Base-by-base conservation (phyloP, 2,329 filamentous ascomycete genomes). In the Amylocarpus encephaloides region DNA sequence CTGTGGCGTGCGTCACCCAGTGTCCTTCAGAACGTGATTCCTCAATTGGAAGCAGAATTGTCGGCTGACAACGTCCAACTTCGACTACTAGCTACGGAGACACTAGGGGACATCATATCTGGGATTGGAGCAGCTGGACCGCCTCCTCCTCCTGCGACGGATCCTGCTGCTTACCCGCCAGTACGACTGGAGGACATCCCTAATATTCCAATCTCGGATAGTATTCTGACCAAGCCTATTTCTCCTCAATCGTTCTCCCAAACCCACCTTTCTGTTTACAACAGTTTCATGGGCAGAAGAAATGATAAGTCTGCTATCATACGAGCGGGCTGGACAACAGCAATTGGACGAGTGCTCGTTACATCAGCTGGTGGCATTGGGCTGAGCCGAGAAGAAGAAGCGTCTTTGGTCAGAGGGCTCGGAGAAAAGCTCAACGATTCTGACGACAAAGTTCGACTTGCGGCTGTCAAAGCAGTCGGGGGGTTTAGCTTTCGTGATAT, bases 331-430 rank as follows among this genome's bases (percentile, higher is more conserved):
- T 98, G 92, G 92, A 86, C 86, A 1, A 87, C 85, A 0, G 86
- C 85, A 10, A 82, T 86, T 34, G 90, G 91, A 5, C 81, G 90
- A 58, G 95, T 98, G 49, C 70, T 98, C 7, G 80, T 86, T n/a
- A 97, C 93, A 0, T 92, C 88, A 19, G 92, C 89, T 19, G 92
- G 92, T 42, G 88, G 88, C 19, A 92, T 93, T 58, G 92, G 92
- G 0, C 73, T 97, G 36, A 91, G 87, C 62, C 78, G 85, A 6
- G 85, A 88, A 50, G 92, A 97, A 57, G 89, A 95, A 66, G 76
- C 77, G 45, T 75, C 78, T 41, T 77, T 97, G 34, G 79, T 96
- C 42, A 79, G 80, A 53, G 81, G 81, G 7, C 74, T 97, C 16
- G 81, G 82, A 1, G 87, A 90, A 52, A 90, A 92, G 71, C 77